Evolutionary conservation across 106 monocot genomes (phyloP).

Genomic region (Apostasia ramifera): DNA sequence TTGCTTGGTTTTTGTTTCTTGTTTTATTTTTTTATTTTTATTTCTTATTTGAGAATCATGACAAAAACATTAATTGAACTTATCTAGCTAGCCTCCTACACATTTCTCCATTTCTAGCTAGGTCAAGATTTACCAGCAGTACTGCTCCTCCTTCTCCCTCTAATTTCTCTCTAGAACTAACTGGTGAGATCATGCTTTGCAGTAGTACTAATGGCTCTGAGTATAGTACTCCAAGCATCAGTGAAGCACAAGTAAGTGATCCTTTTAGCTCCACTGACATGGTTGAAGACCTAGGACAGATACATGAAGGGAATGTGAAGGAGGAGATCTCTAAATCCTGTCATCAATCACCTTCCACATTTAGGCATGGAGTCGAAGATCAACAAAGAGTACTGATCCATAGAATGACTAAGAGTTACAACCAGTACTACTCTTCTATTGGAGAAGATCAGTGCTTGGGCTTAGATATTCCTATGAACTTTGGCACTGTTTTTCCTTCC

Average conservation of each 20-base stretch:
- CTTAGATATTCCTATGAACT: background rate
- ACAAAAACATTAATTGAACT: background rate
- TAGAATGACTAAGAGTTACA: too few species aligned
- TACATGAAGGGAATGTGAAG: background rate
- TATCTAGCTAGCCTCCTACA: too few species aligned
- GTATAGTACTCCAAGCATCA: conserved; percentile 1
- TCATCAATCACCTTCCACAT: too few species aligned
- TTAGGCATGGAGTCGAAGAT: background rate
- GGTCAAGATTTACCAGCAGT: background rate
- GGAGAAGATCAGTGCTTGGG: background rate
- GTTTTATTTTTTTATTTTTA: background rate
- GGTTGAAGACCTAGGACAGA: conserved; percentile 20
- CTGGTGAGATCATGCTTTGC: too few species aligned
- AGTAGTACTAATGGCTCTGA: conserved; percentile 13
- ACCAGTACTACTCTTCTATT: too few species aligned
- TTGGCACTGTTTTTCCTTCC: background rate
- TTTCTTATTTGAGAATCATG: background rate
- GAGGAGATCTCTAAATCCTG: background rate
- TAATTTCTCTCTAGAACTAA: too few species aligned
- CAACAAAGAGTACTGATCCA: too few species aligned
- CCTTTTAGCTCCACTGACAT: conserved; percentile 4
- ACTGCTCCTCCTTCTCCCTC: too few species aligned
- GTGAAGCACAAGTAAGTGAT: background rate
- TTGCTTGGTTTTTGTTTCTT: background rate
- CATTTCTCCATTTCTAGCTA: conserved; percentile 3